These are phyloP conservation scores for Dunaliella primolecta DNA, from an alignment of 139 green algal species.

Conservation along the genomic window DNA sequence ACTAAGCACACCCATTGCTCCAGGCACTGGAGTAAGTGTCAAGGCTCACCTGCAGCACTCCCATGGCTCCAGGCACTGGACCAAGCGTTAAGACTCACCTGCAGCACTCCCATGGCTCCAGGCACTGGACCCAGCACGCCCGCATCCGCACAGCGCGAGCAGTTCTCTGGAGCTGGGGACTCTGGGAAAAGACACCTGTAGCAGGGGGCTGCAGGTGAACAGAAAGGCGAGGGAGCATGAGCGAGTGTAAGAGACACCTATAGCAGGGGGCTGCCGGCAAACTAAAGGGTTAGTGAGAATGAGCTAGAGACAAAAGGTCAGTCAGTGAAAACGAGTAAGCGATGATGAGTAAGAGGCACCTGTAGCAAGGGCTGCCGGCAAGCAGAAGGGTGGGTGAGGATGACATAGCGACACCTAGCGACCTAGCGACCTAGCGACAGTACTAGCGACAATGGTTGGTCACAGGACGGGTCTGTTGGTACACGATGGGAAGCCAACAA, in stretches of 20 bases:
- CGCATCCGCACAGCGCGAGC: slow-evolving; percentile 81
- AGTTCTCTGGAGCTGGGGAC: slow-evolving; percentile 69
- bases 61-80: slow-evolving; percentile 87
- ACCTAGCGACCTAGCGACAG: no score
- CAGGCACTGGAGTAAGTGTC: no score
- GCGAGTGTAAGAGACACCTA: slow-evolving; percentile 91
- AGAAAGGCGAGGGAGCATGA: no score
- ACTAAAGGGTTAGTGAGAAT: no score
- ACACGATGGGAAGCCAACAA: no score
- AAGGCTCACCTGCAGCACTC: slow-evolving; percentile 73
- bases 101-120: slow-evolving; percentile 88
- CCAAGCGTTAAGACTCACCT: slow-evolving; percentile 77
- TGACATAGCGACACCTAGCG: no score
- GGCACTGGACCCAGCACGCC: slow-evolving; percentile 90
- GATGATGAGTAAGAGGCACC: slow-evolving; percentile 95
- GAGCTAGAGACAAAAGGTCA: no score
- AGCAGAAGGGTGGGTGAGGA: no score
- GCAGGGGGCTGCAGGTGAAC: slow-evolving; percentile 42
- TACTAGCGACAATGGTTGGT: no score
- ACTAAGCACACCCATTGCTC: no score
- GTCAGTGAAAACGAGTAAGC: no score
- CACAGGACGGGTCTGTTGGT: no score
- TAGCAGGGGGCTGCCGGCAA: slow-evolving; percentile 48
- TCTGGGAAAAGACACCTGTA: slow-evolving; percentile 88
- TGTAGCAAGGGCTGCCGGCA: slow-evolving; percentile 46